A percentile compares a stretch with the other conserved stretches of the same genome.
Evolutionary conservation across 140 eudicot genomes (phyloP).

Genomic region (Erigeron philadelphicus): DNA sequence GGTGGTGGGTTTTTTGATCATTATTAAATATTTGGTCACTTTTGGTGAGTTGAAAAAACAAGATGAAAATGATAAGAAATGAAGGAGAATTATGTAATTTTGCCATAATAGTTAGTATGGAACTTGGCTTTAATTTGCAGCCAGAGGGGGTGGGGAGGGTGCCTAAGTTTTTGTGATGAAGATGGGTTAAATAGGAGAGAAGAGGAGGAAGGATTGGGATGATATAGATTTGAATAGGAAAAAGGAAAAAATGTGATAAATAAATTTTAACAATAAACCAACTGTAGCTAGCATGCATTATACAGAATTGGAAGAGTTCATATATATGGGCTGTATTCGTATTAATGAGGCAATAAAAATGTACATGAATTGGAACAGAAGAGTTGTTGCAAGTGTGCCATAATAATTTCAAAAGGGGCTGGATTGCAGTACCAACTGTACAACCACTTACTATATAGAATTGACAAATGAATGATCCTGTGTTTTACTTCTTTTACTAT

Average conservation of each 20-base stretch:
- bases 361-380: slow-evolving; percentile 27
- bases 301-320: no score
- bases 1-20: slow-evolving; percentile 13
- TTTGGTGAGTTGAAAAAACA: slow-evolving; percentile 25
- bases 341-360: slow-evolving; percentile 25
- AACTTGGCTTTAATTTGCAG: slow-evolving; percentile 1
- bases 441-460: slow-evolving; percentile 19
- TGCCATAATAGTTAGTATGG: slow-evolving; percentile 37
- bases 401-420: slow-evolving; percentile 7
- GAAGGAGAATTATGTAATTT: slow-evolving; percentile 31
- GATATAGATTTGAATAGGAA: background rate
- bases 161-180: slow-evolving; percentile 33
- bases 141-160: slow-evolving; percentile 14
- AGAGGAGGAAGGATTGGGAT: slow-evolving; percentile 18
- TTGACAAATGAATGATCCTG: slow-evolving; percentile 21
- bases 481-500: background rate
- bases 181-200: slow-evolving; percentile 46
- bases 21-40: slow-evolving; percentile 5
- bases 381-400: slow-evolving; percentile 28
- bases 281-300: no score
- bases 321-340: background rate
- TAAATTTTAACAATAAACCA: no score
- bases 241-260: background rate
- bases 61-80: slow-evolving; percentile 23
- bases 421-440: slow-evolving; percentile 19